Conservation (phyloP, 192 early-diverging fungal genomes). For the Umbelopsis sp. region DNA sequence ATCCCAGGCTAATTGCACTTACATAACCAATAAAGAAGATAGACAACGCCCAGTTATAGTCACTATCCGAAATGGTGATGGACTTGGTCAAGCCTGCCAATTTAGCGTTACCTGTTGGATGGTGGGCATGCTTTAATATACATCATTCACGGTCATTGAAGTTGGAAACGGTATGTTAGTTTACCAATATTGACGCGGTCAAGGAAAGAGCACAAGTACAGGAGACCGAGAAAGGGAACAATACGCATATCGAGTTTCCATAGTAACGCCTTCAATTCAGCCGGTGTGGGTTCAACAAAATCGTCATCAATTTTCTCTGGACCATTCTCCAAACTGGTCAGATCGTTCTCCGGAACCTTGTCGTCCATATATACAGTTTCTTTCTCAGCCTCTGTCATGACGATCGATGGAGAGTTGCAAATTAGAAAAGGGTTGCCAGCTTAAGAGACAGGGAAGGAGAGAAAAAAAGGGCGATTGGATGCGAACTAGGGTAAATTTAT, state of each 20-base stretch:
- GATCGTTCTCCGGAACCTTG: background rate
- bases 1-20: constrained; percentile 15
- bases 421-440: background rate
- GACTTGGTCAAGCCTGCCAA: constrained; percentile 51
- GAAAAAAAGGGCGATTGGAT: background rate
- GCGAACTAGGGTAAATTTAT: no score
- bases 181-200: constrained; percentile 73
- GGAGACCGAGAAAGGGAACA: constrained; percentile 60
- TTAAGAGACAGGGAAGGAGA: background rate
- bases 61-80: constrained; percentile 41
- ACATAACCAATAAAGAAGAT: constrained; percentile 71
- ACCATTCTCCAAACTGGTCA: background rate
- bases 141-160: background rate
- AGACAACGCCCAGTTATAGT: constrained; percentile 66
- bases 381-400: background rate
- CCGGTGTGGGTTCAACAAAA: constrained; percentile 19
- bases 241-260: constrained; percentile 67
- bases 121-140: background rate
- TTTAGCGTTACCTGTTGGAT: constrained; percentile 56
- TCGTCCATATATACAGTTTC: background rate
- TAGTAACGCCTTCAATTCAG: constrained; percentile 45
- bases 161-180: background rate
- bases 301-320: background rate
- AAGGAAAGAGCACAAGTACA: constrained; percentile 71
- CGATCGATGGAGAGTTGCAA: background rate